These are phyloP conservation scores for Bipolaris cookei DNA, from an alignment of 2,329 filamentous ascomycete species.

Conservation along the genomic window DNA sequence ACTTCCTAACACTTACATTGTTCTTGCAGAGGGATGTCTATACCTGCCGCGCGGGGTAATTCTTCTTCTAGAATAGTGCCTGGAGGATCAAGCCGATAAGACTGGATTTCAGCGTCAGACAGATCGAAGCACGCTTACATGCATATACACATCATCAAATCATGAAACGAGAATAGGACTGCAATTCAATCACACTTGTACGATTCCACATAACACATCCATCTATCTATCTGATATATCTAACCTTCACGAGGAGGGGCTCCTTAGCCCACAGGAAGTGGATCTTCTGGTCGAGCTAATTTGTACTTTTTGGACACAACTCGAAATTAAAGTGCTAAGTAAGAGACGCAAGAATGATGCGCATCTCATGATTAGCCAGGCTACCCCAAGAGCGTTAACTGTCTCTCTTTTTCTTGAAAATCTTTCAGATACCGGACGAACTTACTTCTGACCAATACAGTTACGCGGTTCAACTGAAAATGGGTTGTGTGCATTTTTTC, in stretches of 20 bases:
- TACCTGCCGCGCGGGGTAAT: too few species aligned
- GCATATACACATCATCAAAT: too few species aligned
- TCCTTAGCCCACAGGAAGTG: constrained; percentile 25
- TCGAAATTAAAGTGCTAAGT: constrained; percentile 38
- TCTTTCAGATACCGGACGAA: not conserved
- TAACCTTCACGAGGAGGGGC: constrained; percentile 20
- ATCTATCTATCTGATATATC: not conserved
- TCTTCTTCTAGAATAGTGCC: too few species aligned
- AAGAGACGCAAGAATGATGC: constrained; percentile 33
- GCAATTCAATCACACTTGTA: too few species aligned
- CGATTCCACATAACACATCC: too few species aligned
- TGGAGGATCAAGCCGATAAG: too few species aligned
- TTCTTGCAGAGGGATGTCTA: too few species aligned
- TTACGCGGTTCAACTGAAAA: constrained; percentile 39
- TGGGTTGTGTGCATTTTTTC: constrained; percentile 28
- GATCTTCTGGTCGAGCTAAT: constrained; percentile 14
- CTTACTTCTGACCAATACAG: constrained; percentile 47
- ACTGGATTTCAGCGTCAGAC: too few species aligned
- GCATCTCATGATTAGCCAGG: constrained; percentile 45
- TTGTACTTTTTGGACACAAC: constrained; percentile 9
- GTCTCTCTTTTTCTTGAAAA: too few species aligned
- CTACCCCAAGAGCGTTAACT: not conserved
- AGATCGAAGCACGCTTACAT: too few species aligned
- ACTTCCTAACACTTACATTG: too few species aligned
- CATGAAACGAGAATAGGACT: too few species aligned